Conservation (phyloP, 2,329 filamentous ascomycete genomes). For the Phaeoacremonium minimum region DNA sequence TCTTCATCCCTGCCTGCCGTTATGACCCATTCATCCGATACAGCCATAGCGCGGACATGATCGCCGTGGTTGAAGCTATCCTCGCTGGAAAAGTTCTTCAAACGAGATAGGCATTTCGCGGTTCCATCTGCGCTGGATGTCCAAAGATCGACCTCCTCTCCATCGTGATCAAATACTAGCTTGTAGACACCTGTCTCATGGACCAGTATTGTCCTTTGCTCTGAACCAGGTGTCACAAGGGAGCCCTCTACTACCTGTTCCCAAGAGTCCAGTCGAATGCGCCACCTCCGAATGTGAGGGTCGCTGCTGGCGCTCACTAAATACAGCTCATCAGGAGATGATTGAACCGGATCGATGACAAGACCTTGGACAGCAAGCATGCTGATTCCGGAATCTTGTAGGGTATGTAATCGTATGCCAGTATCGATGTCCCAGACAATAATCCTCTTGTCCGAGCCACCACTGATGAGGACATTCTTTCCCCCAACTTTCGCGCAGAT, state of each 20-base stretch:
- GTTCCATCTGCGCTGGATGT: slow-evolving; percentile 91
- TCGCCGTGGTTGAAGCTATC: slow-evolving; percentile 77
- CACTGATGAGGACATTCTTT: slow-evolving; percentile 64
- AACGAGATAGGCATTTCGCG: slow-evolving; percentile 71
- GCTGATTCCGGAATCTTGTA: slow-evolving; percentile 67
- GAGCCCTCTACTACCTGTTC: slow-evolving; percentile 49
- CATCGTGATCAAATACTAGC: slow-evolving; percentile 63
- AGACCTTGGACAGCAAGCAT: slow-evolving; percentile 81
- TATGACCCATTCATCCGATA: slow-evolving; percentile 73
- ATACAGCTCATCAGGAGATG: slow-evolving; percentile 42
- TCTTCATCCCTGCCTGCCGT: slow-evolving; percentile 91
- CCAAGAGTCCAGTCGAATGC: slow-evolving; percentile 46
- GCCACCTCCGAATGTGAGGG: slow-evolving; percentile 75
- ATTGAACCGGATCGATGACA: slow-evolving; percentile 64
- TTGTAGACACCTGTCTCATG: slow-evolving; percentile 92
- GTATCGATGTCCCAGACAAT: slow-evolving; percentile 76
- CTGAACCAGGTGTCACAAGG: slow-evolving; percentile 31
- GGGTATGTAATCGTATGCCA: slow-evolving; percentile 65
- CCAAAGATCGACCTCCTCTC: slow-evolving; percentile 73
- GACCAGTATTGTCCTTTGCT: slow-evolving; percentile 57
- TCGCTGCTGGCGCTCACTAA: slow-evolving; percentile 80
- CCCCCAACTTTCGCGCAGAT: slow-evolving; percentile 57
- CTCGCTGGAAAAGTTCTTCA: slow-evolving; percentile 65
- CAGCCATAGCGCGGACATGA: slow-evolving; percentile 79
- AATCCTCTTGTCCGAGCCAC: slow-evolving; percentile 74